Evolutionary conservation across 116 monocot genomes (phyloP), one percentile per base, ranked within the genome.

Genomic region (Iris pallida): DNA sequence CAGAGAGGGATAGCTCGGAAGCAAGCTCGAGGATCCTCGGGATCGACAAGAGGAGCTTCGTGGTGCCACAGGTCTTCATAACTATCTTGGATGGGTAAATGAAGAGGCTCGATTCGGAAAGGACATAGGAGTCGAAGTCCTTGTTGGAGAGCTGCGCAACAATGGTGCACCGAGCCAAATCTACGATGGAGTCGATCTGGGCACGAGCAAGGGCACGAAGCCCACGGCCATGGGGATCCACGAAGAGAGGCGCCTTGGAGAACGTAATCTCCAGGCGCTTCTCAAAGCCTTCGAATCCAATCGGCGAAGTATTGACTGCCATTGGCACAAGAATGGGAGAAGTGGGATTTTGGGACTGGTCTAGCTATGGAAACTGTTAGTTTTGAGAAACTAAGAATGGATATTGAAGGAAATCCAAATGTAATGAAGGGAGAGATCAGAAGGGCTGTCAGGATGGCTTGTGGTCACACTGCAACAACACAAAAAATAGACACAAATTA

Each of bases 221-320:
- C 4, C 86, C 91, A 20, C n/a, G 40, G 13, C 80, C 70, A 47
- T 80, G 62, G 17, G 83, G 78, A 42, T 70, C 76, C 2, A 44
- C 45, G 76, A 69, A 75, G 45, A 83, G 16, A 10, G 74, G 55
- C 7, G 76, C 72, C 60, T 75, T 64, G 1, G 74, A 80, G 75
- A 91, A 91, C 6, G 73, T 87, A 16, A 91, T 85, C 73, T 91
- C 91, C 11, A 91, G 80, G 63, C 91, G 86, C 63, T 91, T 91
- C 73, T 91, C 91, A 55, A 66, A 91, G 5, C 91, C 91, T 61
- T 91, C 91, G 70, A 91, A 91, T 8, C 91, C 91, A 48, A 91
- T 91, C 0, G 84, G 74, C 2, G 87, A 84, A 30, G 47, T 65
- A 4, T 65, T n/a, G 15, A 65, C 0, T 1, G 47, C 47, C 14